Conservation (phyloP, 805 yeast genomes). For the Wickerhamomyces ciferrii region DNA sequence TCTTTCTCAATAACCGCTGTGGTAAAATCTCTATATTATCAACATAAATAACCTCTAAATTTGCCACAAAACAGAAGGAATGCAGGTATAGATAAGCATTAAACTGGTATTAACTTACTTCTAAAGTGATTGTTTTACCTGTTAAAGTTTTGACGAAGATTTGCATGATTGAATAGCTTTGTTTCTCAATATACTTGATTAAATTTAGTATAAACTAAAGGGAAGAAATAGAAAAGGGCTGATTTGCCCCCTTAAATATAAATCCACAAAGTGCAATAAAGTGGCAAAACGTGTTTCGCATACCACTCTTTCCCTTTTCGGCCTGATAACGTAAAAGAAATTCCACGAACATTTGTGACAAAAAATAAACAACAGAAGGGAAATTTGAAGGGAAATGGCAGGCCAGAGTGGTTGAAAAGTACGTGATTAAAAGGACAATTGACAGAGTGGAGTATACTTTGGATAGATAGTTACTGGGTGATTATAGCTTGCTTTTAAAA, state of each 20-base stretch:
- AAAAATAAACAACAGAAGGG: not conserved
- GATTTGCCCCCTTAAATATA: conserved; percentile 20
- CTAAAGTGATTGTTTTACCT: conserved; percentile 85
- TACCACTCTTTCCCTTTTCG: not conserved
- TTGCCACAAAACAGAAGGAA: not conserved
- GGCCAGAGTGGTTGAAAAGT: not conserved
- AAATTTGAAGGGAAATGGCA: conserved; percentile 2
- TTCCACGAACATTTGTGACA: not conserved
- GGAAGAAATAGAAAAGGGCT: conserved; percentile 30
- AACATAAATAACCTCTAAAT: conserved; percentile 2
- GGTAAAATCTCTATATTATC: not conserved
- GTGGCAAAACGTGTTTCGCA: conserved; percentile 28
- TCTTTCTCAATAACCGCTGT: not conserved
- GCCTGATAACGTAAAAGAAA: not conserved
- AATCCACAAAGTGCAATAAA: conserved; percentile 25
- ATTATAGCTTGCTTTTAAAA: too few species aligned
- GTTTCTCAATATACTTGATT: conserved; percentile 27
- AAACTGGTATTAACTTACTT: conserved; percentile 27
- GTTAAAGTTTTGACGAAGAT: conserved; percentile 87
- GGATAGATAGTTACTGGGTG: too few species aligned
- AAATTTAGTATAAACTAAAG: too few species aligned
- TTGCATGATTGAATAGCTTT: conserved; percentile 54
- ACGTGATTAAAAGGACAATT: too few species aligned
- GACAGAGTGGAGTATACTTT: too few species aligned
- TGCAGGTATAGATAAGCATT: not conserved